Evolutionary conservation across 2,329 filamentous ascomycete genomes (phyloP), one percentile per base, ranked within the genome.

Genomic region (Aspergillus unguis): DNA sequence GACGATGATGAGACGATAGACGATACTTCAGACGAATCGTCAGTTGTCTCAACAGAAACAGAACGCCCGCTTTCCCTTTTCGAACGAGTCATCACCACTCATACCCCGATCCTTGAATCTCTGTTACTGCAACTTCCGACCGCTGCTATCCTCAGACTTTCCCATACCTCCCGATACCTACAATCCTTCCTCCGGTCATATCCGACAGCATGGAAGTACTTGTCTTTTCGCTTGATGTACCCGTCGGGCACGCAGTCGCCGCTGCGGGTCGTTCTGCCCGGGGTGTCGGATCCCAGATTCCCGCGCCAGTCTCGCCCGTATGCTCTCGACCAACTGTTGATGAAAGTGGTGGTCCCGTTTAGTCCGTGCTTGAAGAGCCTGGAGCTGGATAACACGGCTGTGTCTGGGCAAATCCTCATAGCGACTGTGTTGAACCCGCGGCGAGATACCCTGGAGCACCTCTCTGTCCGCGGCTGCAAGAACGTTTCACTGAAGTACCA

Each of bases 401-500:
- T 84, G 27, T 80, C 78, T 26, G 82, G 82, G 27, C 76, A 80
- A 50, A 80, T 79, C 38, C 72, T 85, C 43, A 78, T 79, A 6
- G 77, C 75, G 35, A 79, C 74, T 23, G 79, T 85, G 17, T 69
- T 84, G 47, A 74, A 79, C 55, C 74, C 78, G 37, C 76, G 80
- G 29, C 75, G 78, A 51, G 75, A 77, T 50, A 82, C 79, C 0
- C 70, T 85, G 42, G 75, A 80, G 62, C 81, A 85, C 61, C 72
- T 85, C 41, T 84, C 81, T 1, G 80, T 84, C 44, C 78, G 82
- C 25, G 82, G 82, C 23, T 85, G 82, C 72, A 83, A 84, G 68
- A 83, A 85, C 64, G 82, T 85, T 35, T 84, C 81, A 9, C 76
- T 85, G 58, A 85, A 85, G 63, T 84, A 85, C 62, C 81, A 85